Base-by-base conservation (phyloP, 495 filamentous ascomycete genomes). In the Cercophora scortea region DNA sequence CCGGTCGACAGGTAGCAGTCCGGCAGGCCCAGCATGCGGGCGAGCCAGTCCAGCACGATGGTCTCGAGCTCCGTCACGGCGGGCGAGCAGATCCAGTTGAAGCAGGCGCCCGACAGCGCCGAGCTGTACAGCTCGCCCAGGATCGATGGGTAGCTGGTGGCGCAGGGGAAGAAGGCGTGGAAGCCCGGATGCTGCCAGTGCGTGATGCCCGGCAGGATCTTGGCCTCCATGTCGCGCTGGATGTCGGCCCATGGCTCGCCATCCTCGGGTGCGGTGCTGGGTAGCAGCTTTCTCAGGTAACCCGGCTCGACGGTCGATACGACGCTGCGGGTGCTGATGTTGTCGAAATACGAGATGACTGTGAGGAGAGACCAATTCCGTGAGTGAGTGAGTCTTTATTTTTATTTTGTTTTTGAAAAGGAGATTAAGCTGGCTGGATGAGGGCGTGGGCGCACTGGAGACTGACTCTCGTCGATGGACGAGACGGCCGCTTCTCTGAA, bases 181-280 rank as follows among this genome's bases (percentile, higher is more conserved):
- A 95, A 98, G 65, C 93, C 92, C 2, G 93, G 93, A 3, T 84
- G 88, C 67, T 95, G 89, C 88, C 93, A 98, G 70, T 97, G 93
- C 0, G 93, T 98, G 49, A 98, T 71, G 4, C 93, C 93, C 0
- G 93, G 93, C 66, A 96, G 83, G 66, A 97, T 96, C 61, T 93
- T 89, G 12, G 79, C 65, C 59, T 91, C 87, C 45, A 97, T 83
- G 67, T 97, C 92, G 32, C 78, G 71, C 60, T 95, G 88, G 60
- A 97, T 96, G 45, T 79, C 73, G 40, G 70, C 64, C 90, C 90
- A 96, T 59, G 74, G 53, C 67, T 97, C 90, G 38, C 85, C 83
- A 17, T 88, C 74, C 18, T 79, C 60, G 6, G 93, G 93, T 0
- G 89, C 82, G 38, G 72, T 69, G n/a, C 71, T 63, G 9, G 93